phyloP scores from a whole-genome alignment of 768 basidiomycete species.

The Podaxis carcinomalis region DNA sequence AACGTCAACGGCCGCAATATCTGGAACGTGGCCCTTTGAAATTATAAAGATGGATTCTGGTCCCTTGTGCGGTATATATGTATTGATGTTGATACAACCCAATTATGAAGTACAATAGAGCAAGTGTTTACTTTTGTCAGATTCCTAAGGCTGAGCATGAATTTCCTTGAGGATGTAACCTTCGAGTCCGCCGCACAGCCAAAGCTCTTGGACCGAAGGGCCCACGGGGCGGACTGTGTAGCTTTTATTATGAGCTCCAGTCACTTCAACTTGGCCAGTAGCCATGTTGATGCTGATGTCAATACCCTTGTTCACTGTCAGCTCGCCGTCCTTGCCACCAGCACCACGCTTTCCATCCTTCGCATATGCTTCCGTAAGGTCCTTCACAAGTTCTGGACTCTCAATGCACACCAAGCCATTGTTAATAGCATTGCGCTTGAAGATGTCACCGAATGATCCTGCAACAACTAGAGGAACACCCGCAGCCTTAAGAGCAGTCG shows the following conservation, averaged over 20 bases:
- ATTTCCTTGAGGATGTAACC: slow-evolving; percentile 85
- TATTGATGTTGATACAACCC: not conserved
- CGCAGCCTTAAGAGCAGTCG: slow-evolving; percentile 92
- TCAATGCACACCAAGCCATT: slow-evolving; percentile 96
- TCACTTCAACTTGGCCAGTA: slow-evolving; percentile 64
- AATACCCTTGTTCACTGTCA: slow-evolving; percentile 77
- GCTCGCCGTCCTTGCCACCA: slow-evolving; percentile 76
- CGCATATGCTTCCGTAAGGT: slow-evolving; percentile 73
- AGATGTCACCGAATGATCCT: slow-evolving; percentile 99
- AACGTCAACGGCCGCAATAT: slow-evolving; percentile 41
- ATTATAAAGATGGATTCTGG: not conserved
- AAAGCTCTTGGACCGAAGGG: slow-evolving; percentile 93
- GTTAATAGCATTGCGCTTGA: slow-evolving; percentile 98
- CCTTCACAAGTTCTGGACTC: slow-evolving; percentile 81
- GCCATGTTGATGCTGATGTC: slow-evolving; percentile 61
- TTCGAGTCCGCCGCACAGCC: slow-evolving; percentile 93
- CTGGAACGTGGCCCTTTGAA: slow-evolving; percentile 55
- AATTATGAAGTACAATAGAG: not conserved
- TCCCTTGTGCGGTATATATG: not conserved
- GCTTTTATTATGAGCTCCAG: slow-evolving; percentile 38
- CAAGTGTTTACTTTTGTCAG: slow-evolving; percentile 1
- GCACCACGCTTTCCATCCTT: slow-evolving; percentile 71
- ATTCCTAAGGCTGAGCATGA: slow-evolving; percentile 24
- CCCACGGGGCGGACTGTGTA: slow-evolving; percentile 80
- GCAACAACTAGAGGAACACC: slow-evolving; percentile 92